Evolutionary conservation across 495 filamentous ascomycete species (phyloP).

Genomic region (Bombardia bombarda): DNA sequence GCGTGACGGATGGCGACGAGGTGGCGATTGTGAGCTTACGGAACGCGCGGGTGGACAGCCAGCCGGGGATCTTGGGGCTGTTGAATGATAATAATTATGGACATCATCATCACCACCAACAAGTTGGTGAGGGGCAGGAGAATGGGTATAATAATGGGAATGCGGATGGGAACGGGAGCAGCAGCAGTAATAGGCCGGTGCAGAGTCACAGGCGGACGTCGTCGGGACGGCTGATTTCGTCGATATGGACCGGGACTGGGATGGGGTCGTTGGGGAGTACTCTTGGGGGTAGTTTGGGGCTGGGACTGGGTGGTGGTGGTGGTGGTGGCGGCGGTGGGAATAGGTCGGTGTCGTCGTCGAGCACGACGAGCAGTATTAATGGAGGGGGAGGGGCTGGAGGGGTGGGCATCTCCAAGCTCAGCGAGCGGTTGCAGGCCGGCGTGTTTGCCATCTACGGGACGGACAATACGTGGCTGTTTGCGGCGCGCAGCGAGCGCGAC

Average conservation of each 20-base stretch:
- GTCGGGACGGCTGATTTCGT: conserved; percentile 9
- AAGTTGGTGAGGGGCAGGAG: not conserved
- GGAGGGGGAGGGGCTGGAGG: conserved; percentile 11
- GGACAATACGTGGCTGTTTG: conserved; percentile 92
- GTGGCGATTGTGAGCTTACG: conserved; percentile 78
- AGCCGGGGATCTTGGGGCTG: conserved; percentile 76
- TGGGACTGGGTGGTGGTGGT: not conserved
- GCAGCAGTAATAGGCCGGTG: not conserved
- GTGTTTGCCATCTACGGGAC: conserved; percentile 92
- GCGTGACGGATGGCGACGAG: conserved; percentile 78
- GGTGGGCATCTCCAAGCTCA: conserved; percentile 29
- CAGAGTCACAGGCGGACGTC: conserved; percentile 4
- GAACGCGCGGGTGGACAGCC: conserved; percentile 77
- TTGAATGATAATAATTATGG: conserved; percentile 36
- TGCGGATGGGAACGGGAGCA: not conserved
- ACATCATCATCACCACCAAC: not conserved
- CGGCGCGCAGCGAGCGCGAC: conserved; percentile 74
- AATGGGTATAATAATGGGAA: not conserved
- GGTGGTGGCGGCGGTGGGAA: conserved; percentile 1
- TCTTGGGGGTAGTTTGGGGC: too few relatives aligned
- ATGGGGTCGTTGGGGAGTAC: too few relatives aligned
- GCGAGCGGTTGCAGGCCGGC: conserved; percentile 51
- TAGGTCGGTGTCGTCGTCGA: conserved; percentile 12
- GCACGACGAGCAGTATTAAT: conserved; percentile 11
- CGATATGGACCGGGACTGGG: conserved; percentile 6